A percentile compares a stretch with the other conserved stretches of the same genome.
Evolutionary conservation across 2,329 filamentous ascomycete genomes (phyloP).

Genomic region (Beauveria varroae): DNA sequence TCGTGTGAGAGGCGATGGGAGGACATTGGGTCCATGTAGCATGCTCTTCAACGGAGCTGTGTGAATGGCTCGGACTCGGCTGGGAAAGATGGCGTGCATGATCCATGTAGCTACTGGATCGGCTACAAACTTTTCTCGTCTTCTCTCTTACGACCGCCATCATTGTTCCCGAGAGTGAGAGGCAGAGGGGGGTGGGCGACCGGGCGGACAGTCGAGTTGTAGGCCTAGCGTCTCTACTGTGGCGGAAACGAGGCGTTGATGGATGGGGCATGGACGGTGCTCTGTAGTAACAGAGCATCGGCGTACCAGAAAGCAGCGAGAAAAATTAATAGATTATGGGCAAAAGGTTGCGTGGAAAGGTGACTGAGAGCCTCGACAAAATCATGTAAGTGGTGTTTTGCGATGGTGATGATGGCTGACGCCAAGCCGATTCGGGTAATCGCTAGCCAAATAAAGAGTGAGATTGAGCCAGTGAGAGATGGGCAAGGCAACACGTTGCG

Average conservation of each 20-base stretch:
- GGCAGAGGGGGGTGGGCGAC: not conserved
- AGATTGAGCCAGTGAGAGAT: slow-evolving; percentile 7
- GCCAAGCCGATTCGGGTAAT: not conserved
- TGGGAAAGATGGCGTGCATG: not conserved
- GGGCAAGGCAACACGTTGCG: slow-evolving; percentile 2
- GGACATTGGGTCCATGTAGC: not conserved
- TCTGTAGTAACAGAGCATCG: not conserved
- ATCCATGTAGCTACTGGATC: not conserved
- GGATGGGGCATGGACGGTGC: not conserved
- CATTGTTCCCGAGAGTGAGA: not conserved
- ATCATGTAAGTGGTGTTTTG: not conserved
- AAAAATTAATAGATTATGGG: too few relatives aligned
- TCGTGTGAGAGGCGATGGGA: not conserved
- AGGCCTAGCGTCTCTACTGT: not conserved
- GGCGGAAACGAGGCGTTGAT: slow-evolving; percentile 2
- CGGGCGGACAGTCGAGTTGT: not conserved
- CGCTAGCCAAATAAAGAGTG: not conserved
- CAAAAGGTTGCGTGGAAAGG: too few relatives aligned
- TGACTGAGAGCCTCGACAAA: not conserved
- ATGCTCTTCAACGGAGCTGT: not conserved
- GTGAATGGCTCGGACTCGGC: not conserved
- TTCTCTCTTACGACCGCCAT: not conserved
- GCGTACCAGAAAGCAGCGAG: not conserved
- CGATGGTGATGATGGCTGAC: not conserved
- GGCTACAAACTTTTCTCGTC: not conserved